These are phyloP conservation scores for Aspergillus biplanus DNA, from an alignment of 495 filamentous ascomycete species.

Conservation along the genomic window DNA sequence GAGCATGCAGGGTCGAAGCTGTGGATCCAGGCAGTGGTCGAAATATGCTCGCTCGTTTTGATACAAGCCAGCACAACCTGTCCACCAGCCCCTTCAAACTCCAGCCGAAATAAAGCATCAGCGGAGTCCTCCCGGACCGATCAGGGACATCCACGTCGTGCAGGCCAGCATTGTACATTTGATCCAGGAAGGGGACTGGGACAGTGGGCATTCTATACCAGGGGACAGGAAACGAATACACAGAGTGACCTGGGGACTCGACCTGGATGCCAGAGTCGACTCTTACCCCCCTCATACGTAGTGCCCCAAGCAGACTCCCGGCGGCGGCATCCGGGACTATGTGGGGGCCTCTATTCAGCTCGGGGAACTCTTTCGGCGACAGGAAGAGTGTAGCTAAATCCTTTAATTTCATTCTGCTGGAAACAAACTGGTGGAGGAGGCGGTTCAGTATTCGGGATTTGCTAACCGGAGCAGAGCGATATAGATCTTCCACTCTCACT, in stretches of 20 bases:
- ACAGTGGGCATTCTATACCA: not conserved
- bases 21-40: no score
- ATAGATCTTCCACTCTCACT: not conserved
- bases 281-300: not conserved
- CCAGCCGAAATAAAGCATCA: no score
- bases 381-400: not conserved
- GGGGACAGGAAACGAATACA: not conserved
- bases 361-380: not conserved
- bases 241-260: not conserved
- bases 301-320: not conserved
- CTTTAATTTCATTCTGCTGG: not conserved
- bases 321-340: not conserved
- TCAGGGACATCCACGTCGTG: no score
- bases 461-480: not conserved
- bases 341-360: not conserved
- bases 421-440: not conserved
- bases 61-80: no score
- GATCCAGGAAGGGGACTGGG: no score
- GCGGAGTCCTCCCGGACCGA: no score
- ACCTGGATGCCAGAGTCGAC: not conserved
- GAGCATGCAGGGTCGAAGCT: no score
- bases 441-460: not conserved
- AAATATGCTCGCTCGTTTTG: no score
- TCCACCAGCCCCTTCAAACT: no score
- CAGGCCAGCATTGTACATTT: no score